Base-by-base conservation (phyloP, 257 asterid genomes). In the Solanum bulbocastanum region DNA sequence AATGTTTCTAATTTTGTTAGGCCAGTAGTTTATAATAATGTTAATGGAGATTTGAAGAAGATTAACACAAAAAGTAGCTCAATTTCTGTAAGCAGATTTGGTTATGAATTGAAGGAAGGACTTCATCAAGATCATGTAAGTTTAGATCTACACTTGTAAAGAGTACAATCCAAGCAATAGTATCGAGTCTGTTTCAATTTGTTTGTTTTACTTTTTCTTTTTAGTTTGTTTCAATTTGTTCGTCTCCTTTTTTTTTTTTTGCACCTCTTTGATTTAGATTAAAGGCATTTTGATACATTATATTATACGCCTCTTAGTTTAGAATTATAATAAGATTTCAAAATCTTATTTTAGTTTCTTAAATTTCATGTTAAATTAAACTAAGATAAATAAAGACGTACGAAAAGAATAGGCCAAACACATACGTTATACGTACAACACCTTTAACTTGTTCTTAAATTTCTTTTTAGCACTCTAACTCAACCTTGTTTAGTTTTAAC, bases 51-150 rank as follows among this genome's bases (percentile, higher is more conserved):
- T 20, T 22, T 68, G 91, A 91, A 89, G 81, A 88, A 81, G 46
- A 86, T 84, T 58, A 68, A 27, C 42, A 32, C 78, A 32, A 87
- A 87, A 42, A 49, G 91, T 56, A 49, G 91, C 25, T 73, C 88
- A 9, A 78, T 87, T 86, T 90, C 95, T 74, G 92, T 92, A 40
- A 87, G 66, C 20, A 68, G 93, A 84, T 91, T 90, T 15, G 94
- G 92, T 37, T 93, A 88, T 27, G 93, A 94, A 86, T 66, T 93
- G 27, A 93, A 93, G 87, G 71, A 90, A 14, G 90, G 75, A 82
- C 86, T 90, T 92, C 96, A 93, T 94, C 96, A 93, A 78, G 98
- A 95, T 84, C 94, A 92, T 44, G 96, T 96, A 92, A 96, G 99
- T 94, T 92, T 96, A 92, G 99, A 96, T 90, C 92, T 96, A 84